Base-by-base conservation (phyloP, 805 yeast genomes). In the Candida boidinii region DNA sequence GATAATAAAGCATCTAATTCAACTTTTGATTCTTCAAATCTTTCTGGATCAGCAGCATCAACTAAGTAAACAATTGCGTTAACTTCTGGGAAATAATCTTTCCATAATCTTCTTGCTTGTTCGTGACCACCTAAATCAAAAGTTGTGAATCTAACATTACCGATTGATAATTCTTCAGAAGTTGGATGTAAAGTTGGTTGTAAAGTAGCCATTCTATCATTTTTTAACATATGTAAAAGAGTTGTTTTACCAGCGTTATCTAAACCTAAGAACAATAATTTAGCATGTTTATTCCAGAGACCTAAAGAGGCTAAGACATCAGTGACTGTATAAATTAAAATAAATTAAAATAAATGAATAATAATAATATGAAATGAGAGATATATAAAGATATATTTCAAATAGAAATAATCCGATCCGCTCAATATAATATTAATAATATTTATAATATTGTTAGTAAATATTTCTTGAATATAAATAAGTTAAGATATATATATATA, bases 131-230 rank as follows among this genome's bases (percentile, higher is more conserved):
- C 99, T 48, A 92, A 72, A 60, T 92, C 99, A 51, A 92, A 92
- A 19, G 99, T 92, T 39, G 99, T 92, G 72, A 92, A 92, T 59
- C 90, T 80, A 41, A 90, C 94, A 48, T 83, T 81, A 47, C 97
- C 98, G 50, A 92, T 92, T 41, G 96, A 88, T 51, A 92, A 73
- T 59, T 92, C 99, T 63, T 92, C 99, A 17, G 96, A 86, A 14
- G 99, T 87, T 52, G 99, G 99, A 60, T 92, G 99, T 62, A 88
- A 76, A 19, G 99, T 92, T 49, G 98, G 98, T 61, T 87, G 95
- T 51, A 92, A 73, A 30, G 96, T 87, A 38, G 99, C 98, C 64
- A 92, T 73, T 64, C 99, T 79, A 63, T 92, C 99, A 56, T 92
- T 92, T 66, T 73, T 83, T 48, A 83, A 64, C 85, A 83, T 83